Base-by-base conservation (phyloP, 495 filamentous ascomycete species). In the Podospora comata region DNA sequence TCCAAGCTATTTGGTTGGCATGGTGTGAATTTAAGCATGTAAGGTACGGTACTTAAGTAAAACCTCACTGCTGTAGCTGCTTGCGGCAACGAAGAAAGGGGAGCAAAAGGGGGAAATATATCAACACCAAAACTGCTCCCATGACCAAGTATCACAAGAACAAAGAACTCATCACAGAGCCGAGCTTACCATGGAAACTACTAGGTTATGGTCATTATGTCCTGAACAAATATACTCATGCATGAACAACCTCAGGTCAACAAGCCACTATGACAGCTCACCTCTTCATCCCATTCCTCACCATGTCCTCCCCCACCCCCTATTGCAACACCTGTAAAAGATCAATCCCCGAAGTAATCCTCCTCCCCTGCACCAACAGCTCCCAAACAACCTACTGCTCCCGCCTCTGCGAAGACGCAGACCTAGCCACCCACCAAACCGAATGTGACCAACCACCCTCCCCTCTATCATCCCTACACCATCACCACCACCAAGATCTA, bases 401-500 rank as follows among this genome's bases (percentile, higher is more conserved):
- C 20, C 76, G 74, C 19, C 75, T 79, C 5, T 84, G 83, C 75
- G 79, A 85, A 68, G 79, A 78, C 44, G 71, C 73, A 3, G 73
- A 84, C 70, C 84, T 79, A 80, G 79, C 79, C 34, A 16, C 26
- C n/a, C 83, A 85, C 70, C 82, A 82, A 67, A 72, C 72, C 34
- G 20, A 65, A 62, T 81, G 81, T 76, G 66, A 68, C 64, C 39
- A 48, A 48, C 0, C 39, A 48, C 39, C 39, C 39, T 48, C 39
- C 39, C 39, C 39, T 11, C 15, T 48, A 11, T 16, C 39, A 11
- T 13, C 39, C 13, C 15, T 13, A 39, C 6, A 39, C 34, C 11
- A 5, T 11, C 13, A 48, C 39, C 39, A 48, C 9, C 39, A 13
- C 39, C 39, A 11, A 48, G 39, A 48, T 13, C 7, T 16, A 5